Evolutionary conservation across 345 rosid genomes (phyloP).

Genomic region (Erysimum cheiranthoides): DNA sequence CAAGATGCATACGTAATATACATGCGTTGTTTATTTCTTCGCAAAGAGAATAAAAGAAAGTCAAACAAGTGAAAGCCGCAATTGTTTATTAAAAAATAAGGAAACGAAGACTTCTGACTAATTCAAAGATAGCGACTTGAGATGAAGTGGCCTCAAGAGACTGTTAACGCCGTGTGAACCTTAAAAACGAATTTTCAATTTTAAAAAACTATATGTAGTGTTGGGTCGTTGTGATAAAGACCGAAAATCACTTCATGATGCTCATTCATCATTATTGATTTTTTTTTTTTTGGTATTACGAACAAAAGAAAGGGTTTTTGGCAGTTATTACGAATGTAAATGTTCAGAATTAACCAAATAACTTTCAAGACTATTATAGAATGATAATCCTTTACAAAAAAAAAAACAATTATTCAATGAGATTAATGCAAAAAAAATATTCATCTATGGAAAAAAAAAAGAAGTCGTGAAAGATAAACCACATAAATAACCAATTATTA

Average conservation of each 20-base stretch:
- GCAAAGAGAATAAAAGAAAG: slow-evolving; percentile 24
- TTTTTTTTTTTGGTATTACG: slow-evolving; percentile 1
- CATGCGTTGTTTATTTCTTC: slow-evolving; percentile 16
- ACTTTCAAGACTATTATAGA: too few species aligned
- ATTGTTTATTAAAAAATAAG: neutral
- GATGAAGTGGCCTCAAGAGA: slow-evolving; percentile 13
- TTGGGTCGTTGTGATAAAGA: slow-evolving; percentile 28
- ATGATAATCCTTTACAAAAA: too few species aligned
- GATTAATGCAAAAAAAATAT: too few species aligned
- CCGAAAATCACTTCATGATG: slow-evolving; percentile 13
- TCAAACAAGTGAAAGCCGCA: slow-evolving; percentile 42
- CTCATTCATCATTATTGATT: slow-evolving; percentile 17
- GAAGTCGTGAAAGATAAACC: too few species aligned
- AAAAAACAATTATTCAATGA: too few species aligned
- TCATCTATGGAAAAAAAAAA: too few species aligned
- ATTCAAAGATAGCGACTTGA: slow-evolving; percentile 36
- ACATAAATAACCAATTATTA: too few species aligned
- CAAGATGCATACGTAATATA: slow-evolving; percentile 3
- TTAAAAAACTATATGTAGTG: neutral
- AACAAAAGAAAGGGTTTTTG: neutral
- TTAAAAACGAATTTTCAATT: slow-evolving; percentile 3
- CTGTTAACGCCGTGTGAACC: slow-evolving; percentile 33
- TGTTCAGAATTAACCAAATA: neutral
- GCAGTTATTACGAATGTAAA: slow-evolving; percentile 2
- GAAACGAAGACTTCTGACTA: slow-evolving; percentile 42